These are phyloP conservation scores for Cladorrhinum samala DNA, from an alignment of 495 filamentous ascomycete genomes.

Conservation along the genomic window DNA sequence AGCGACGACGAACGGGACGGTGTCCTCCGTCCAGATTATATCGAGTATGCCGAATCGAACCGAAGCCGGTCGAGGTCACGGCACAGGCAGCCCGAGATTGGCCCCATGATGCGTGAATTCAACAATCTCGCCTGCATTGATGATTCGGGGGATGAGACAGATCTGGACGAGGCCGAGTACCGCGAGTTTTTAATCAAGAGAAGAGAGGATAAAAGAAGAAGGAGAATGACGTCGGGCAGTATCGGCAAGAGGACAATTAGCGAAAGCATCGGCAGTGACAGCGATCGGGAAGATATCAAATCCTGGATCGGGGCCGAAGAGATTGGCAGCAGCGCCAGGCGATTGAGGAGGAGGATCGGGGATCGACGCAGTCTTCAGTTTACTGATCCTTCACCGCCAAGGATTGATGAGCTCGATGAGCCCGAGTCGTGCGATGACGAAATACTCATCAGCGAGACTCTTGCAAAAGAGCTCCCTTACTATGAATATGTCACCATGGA, in stretches of 20 bases:
- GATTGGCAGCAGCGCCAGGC: conserved; percentile 38
- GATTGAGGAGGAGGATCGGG: conserved; percentile 42
- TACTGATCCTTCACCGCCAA: conserved; percentile 40
- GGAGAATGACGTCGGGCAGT: conserved; percentile 46
- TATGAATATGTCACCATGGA: conserved; percentile 42
- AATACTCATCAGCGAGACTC: conserved; percentile 35
- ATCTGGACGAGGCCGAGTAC: conserved; percentile 36
- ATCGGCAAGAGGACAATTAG: conserved; percentile 49
- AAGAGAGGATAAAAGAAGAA: conserved; percentile 35
- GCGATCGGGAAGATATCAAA: conserved; percentile 46
- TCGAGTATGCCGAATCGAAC: conserved; percentile 42
- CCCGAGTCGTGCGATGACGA: conserved; percentile 45
- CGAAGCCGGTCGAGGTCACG: conserved; percentile 37
- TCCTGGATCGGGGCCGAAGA: conserved; percentile 37
- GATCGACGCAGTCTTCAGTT: conserved; percentile 46
- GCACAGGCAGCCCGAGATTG: conserved; percentile 27
- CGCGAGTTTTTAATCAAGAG: conserved; percentile 25
- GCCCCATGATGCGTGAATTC: conserved; percentile 35
- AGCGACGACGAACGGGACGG: conserved; percentile 33
- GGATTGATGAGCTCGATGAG: conserved; percentile 49
- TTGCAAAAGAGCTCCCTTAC: conserved; percentile 44
- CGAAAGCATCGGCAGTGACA: conserved; percentile 48
- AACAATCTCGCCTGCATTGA: conserved; percentile 38
- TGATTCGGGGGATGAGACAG: conserved; percentile 39
- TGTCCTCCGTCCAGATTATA: conserved; percentile 36